phyloP scores from a whole-genome alignment of 2,329 filamentous ascomycete genomes.

The Cadophora malorum region DNA sequence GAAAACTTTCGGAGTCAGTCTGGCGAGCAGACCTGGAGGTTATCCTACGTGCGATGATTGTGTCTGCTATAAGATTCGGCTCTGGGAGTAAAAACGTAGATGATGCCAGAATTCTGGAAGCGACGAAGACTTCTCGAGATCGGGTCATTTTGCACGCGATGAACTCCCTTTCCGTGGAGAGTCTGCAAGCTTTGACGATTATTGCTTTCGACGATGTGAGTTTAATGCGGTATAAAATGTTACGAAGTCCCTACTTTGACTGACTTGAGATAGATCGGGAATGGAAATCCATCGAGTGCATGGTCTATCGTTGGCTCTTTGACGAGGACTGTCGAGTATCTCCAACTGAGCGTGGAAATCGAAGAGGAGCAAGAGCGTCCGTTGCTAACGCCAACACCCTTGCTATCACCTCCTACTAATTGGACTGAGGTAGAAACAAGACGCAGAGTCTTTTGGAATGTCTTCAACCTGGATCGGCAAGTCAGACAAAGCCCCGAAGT shows the following conservation, averaged over 20 bases:
- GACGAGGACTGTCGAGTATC: conserved; percentile 27
- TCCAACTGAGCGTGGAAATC: conserved; percentile 30
- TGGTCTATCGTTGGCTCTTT: too few relatives aligned
- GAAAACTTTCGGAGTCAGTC: too few relatives aligned
- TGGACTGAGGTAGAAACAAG: conserved; percentile 43
- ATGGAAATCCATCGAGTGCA: too few relatives aligned
- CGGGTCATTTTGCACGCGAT: conserved; percentile 29
- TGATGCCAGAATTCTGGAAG: background rate
- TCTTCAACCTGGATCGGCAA: too few relatives aligned
- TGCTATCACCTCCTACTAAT: conserved; percentile 18
- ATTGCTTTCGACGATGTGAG: conserved; percentile 19
- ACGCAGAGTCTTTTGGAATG: background rate
- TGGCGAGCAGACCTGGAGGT: too few relatives aligned
- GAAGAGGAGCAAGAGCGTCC: conserved; percentile 23
- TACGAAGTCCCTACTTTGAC: too few relatives aligned
- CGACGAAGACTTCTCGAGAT: conserved; percentile 22
- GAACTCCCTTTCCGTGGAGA: conserved; percentile 28
- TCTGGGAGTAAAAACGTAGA: too few relatives aligned
- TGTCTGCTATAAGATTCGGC: too few relatives aligned
- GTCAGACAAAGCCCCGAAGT: too few relatives aligned
- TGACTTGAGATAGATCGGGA: too few relatives aligned
- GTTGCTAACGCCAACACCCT: conserved; percentile 28
- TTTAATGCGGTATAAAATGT: too few relatives aligned
- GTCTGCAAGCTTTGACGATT: conserved; percentile 36
- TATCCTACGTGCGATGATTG: too few relatives aligned